A percentile compares a stretch with the other conserved stretches of the same genome.
These are phyloP conservation scores for Escovopsis sp. DNA, from an alignment of 2,329 filamentous ascomycete species.

Conservation along the genomic window DNA sequence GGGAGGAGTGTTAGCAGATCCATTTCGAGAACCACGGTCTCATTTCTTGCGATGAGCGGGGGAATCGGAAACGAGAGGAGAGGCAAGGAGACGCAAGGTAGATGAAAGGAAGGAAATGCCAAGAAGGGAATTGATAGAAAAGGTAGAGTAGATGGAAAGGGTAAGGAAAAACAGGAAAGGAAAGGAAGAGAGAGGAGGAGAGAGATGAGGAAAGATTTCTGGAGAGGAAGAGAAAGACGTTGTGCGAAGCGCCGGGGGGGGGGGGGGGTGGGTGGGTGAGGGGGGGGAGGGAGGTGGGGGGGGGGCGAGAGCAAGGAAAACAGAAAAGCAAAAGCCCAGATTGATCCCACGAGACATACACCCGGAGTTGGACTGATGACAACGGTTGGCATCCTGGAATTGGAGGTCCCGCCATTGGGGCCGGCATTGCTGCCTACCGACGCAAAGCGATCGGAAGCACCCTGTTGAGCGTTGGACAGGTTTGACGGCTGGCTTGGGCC, in stretches of 20 bases:
- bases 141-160: too few species aligned
- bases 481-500: conserved; percentile 26
- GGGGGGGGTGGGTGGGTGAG: too few species aligned
- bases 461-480: conserved; percentile 21
- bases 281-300: background rate
- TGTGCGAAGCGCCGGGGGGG: too few species aligned
- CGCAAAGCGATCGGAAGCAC: conserved; percentile 28
- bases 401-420: conserved; percentile 21
- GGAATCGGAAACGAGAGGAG: too few species aligned
- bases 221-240: background rate
- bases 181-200: too few species aligned
- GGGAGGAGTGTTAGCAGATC: background rate
- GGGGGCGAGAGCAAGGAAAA: conserved; percentile 6
- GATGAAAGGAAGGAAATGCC: too few species aligned
- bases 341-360: conserved; percentile 35
- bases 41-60: too few species aligned
- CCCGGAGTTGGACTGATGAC: conserved; percentile 91
- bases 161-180: too few species aligned
- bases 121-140: too few species aligned
- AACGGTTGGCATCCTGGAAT: conserved; percentile 54
- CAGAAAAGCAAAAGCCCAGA: conserved; percentile 9
- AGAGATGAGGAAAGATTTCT: too few species aligned
- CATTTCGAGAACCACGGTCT: background rate
- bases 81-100: too few species aligned
- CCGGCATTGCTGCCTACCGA: conserved; percentile 19